These are phyloP conservation scores for Vicia faba DNA, from an alignment of 306 rosid genomes.

Conservation along the genomic window DNA sequence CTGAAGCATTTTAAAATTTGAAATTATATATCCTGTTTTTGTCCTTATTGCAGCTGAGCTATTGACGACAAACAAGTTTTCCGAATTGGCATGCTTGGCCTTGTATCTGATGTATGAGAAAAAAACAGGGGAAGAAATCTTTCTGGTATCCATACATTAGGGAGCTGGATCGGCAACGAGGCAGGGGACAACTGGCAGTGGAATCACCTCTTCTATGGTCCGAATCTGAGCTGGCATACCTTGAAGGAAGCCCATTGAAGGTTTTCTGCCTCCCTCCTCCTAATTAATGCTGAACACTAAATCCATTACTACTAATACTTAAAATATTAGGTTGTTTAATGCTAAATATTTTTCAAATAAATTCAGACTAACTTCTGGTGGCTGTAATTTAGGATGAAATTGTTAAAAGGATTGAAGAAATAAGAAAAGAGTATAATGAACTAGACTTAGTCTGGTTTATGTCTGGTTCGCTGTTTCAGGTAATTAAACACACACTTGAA, in stretches of 20 bases:
- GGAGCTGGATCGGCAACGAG: slow-evolving; percentile 98
- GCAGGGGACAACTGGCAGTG: slow-evolving; percentile 91
- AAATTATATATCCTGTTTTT: too few relatives aligned
- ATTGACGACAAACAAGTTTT: slow-evolving; percentile 88
- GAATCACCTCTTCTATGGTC: slow-evolving; percentile 97
- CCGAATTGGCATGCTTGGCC: slow-evolving; percentile 98
- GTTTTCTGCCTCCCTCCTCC: slow-evolving; percentile 38
- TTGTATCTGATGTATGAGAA: slow-evolving; percentile 98
- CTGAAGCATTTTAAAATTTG: too few relatives aligned
- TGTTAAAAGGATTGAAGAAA: slow-evolving; percentile 81
- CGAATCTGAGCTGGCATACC: slow-evolving; percentile 78
- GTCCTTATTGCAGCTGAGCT: slow-evolving; percentile 77
- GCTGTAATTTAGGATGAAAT: slow-evolving; percentile 70
- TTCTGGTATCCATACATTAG: slow-evolving; percentile 89
- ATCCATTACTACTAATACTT: background rate
- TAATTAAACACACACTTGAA: slow-evolving; percentile 34
- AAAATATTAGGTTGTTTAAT: slow-evolving; percentile 31
- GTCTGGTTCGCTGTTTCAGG: slow-evolving; percentile 99
- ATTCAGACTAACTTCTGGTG: slow-evolving; percentile 36
- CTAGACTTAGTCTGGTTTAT: slow-evolving; percentile 99
- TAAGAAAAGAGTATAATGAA: slow-evolving; percentile 89
- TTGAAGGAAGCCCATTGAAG: slow-evolving; percentile 88
- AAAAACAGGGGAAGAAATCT: slow-evolving; percentile 97
- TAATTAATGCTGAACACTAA: slow-evolving; percentile 20
- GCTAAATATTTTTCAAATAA: slow-evolving; percentile 30